These are phyloP conservation scores for Porcisia hertigi DNA, from an alignment of 208 protist genomes.

Conservation along the genomic window DNA sequence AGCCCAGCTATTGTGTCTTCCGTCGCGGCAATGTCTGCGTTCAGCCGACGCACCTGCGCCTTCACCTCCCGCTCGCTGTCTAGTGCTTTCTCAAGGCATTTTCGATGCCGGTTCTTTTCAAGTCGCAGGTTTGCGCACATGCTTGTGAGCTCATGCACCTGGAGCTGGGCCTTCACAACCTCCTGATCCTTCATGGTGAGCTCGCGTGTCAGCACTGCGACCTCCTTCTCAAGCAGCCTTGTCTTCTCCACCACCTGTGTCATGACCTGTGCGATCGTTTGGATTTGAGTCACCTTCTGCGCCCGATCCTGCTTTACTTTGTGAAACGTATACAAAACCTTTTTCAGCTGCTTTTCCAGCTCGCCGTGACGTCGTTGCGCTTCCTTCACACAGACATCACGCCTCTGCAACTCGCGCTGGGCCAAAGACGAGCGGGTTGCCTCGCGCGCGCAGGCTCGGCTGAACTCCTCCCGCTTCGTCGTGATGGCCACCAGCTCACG, in stretches of 20 bases:
- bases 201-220: conserved; percentile 90
- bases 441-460: conserved; percentile 85
- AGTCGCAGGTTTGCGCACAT: conserved; percentile 73
- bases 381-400: conserved; percentile 59
- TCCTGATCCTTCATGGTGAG: conserved; percentile 87
- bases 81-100: conserved; percentile 54
- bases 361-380: conserved; percentile 65
- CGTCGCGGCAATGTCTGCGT: conserved; percentile 84
- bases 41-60: conserved; percentile 91
- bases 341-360: conserved; percentile 71
- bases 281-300: conserved; percentile 93
- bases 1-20: conserved; percentile 91
- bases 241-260: conserved; percentile 96
- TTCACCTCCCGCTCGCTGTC: conserved; percentile 80
- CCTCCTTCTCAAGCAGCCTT: conserved; percentile 95
- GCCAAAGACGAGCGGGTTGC: conserved; percentile 68
- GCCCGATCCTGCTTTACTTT: conserved; percentile 92
- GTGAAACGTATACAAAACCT: conserved; percentile 86
- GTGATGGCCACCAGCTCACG: conserved; percentile 72
- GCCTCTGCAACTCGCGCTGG: conserved; percentile 90
- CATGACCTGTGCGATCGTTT: conserved; percentile 91
- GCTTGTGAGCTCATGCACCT: conserved; percentile 74
- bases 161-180: conserved; percentile 78
- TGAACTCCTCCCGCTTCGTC: conserved; percentile 79
- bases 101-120: conserved; percentile 87